phyloP scores from a whole-genome alignment of 2,329 filamentous ascomycete genomes.

The Purpureocillium takamizusanense region DNA sequence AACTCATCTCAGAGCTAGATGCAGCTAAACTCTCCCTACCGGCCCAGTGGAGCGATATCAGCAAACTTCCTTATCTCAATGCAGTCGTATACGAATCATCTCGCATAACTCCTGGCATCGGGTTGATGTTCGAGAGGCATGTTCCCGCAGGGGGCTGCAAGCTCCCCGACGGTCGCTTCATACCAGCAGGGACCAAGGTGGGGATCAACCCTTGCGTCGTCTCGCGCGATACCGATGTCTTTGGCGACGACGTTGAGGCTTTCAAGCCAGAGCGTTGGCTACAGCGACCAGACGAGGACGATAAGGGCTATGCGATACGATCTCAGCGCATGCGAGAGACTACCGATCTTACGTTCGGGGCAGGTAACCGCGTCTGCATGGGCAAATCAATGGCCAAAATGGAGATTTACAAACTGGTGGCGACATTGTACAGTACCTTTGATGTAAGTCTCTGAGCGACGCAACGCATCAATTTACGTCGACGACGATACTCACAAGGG shows the following conservation, averaged over 20 bases:
- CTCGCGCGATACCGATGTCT: slow-evolving; percentile 27
- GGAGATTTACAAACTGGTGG: slow-evolving; percentile 25
- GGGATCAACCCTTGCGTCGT: slow-evolving; percentile 32
- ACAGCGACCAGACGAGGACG: slow-evolving; percentile 8
- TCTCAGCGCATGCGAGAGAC: slow-evolving; percentile 26
- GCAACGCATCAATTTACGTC: background rate
- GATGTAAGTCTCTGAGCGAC: slow-evolving; percentile 13
- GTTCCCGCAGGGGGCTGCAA: slow-evolving; percentile 24
- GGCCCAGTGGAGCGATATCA: slow-evolving; percentile 7
- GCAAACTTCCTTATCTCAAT: slow-evolving; percentile 32
- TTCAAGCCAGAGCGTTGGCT: slow-evolving; percentile 42
- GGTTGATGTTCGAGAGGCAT: slow-evolving; percentile 38
- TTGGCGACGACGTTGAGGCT: slow-evolving; percentile 32
- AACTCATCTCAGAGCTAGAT: no score
- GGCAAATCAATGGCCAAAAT: slow-evolving; percentile 24
- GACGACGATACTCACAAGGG: background rate
- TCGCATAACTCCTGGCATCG: slow-evolving; percentile 38
- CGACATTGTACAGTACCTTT: slow-evolving; percentile 35
- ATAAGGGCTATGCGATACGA: slow-evolving; percentile 20
- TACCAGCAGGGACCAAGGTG: slow-evolving; percentile 6
- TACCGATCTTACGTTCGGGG: slow-evolving; percentile 26
- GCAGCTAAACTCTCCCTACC: no score
- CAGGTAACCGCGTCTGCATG: slow-evolving; percentile 28
- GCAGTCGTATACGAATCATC: slow-evolving; percentile 42
- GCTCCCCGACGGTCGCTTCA: no score